These are phyloP conservation scores for Fusarium multiceps DNA, from an alignment of 2,329 filamentous ascomycete species.

Conservation along the genomic window DNA sequence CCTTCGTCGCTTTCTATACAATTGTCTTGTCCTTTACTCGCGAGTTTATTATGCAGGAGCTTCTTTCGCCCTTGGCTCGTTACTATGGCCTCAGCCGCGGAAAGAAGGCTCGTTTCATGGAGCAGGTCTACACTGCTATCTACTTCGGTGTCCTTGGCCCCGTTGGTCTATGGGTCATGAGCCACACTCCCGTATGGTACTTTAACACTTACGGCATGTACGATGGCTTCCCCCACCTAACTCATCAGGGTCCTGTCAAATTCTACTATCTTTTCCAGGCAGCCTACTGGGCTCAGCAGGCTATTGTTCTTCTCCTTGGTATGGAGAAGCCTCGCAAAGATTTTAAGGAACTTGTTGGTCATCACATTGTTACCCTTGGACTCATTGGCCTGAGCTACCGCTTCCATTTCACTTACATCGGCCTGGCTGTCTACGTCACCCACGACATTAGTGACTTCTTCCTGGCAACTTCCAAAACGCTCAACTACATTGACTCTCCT, in stretches of 20 bases:
- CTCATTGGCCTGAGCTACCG: slow-evolving; percentile 90
- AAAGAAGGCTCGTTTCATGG: slow-evolving; percentile 94
- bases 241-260: slow-evolving; percentile 85
- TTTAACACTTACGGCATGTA: slow-evolving; percentile 95
- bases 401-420: slow-evolving; percentile 97
- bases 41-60: slow-evolving; percentile 94
- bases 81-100: slow-evolving; percentile 76
- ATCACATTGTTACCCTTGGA: slow-evolving; percentile 88
- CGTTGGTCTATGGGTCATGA: slow-evolving; percentile 91
- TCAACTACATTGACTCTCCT: slow-evolving; percentile 87
- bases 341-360: slow-evolving; percentile 90
- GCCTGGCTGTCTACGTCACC: slow-evolving; percentile 91
- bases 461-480: slow-evolving; percentile 88
- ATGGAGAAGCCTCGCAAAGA: slow-evolving; percentile 95
- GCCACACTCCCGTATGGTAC: slow-evolving; percentile 90
- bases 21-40: slow-evolving; percentile 91
- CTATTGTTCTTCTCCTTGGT: slow-evolving; percentile 85
- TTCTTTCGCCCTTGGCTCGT: slow-evolving; percentile 81
- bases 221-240: slow-evolving; percentile 84
- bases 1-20: slow-evolving; percentile 90
- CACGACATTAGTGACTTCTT: slow-evolving; percentile 97
- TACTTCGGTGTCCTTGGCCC: slow-evolving; percentile 89
- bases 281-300: slow-evolving; percentile 95
- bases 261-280: slow-evolving; percentile 96
- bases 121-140: slow-evolving; percentile 92